These are phyloP conservation scores for Ambrosiella xylebori DNA, from an alignment of 2,329 filamentous ascomycete genomes.

Conservation along the genomic window DNA sequence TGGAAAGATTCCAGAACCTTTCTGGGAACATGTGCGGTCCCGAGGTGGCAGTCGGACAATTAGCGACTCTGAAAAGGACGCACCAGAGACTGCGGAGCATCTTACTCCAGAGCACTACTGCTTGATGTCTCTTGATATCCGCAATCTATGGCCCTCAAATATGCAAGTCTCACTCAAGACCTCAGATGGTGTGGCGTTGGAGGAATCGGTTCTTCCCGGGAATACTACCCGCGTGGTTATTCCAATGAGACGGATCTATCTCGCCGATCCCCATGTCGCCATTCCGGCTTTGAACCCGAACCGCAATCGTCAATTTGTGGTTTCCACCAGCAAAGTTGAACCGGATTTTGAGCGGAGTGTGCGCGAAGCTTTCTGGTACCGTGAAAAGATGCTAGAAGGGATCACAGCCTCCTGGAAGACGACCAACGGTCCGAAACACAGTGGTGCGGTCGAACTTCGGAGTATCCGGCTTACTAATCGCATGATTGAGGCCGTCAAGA, in stretches of 20 bases:
- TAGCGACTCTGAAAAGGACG: constrained; percentile 17
- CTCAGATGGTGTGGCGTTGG: constrained; percentile 30
- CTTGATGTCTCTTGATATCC: constrained; percentile 63
- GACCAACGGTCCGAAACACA: constrained; percentile 30
- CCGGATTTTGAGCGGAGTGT: constrained; percentile 62
- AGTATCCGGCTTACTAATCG: constrained; percentile 54
- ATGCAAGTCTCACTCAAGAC: constrained; percentile 48
- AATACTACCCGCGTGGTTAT: constrained; percentile 60
- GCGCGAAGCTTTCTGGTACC: constrained; percentile 81
- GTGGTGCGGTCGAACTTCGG: constrained; percentile 59
- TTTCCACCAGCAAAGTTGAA: constrained; percentile 61
- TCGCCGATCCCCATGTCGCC: constrained; percentile 58
- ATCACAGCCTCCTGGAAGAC: constrained; percentile 58
- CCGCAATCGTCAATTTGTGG: constrained; percentile 81
- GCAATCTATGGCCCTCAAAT: constrained; percentile 77
- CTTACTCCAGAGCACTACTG: constrained; percentile 45
- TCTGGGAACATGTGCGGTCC: constrained; percentile 34
- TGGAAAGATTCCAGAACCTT: constrained; percentile 41
- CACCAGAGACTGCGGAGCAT: constrained; percentile 1
- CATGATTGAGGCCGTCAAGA: constrained; percentile 69
- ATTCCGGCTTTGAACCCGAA: constrained; percentile 68
- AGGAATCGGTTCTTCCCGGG: constrained; percentile 44
- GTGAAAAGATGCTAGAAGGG: constrained; percentile 58
- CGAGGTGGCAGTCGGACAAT: neutral
- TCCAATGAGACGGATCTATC: constrained; percentile 55